phyloP scores from a whole-genome alignment of 305 asterid genomes.

The Fraxinus xanthoxyloides region DNA sequence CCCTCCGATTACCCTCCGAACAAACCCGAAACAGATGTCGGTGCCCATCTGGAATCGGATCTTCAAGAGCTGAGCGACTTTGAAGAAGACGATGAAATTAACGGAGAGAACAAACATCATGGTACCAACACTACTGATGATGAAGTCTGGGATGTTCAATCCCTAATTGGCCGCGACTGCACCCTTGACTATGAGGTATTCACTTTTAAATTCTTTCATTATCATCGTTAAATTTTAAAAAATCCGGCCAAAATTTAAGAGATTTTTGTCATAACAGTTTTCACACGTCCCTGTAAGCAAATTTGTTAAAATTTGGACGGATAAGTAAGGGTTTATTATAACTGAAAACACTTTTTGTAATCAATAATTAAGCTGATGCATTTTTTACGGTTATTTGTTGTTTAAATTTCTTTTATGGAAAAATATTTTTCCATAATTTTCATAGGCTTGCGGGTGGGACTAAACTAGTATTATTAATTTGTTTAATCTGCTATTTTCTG shows the following conservation, averaged over 20 bases:
- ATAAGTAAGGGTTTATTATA: background rate
- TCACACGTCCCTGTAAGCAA: background rate
- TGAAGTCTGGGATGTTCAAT: conserved; percentile 49
- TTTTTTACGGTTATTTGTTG: background rate
- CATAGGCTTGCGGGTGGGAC: background rate
- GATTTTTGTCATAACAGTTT: background rate
- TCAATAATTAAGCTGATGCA: background rate
- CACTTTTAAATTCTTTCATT: background rate
- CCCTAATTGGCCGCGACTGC: conserved; percentile 79
- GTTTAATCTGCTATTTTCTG: background rate
- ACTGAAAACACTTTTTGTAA: background rate
- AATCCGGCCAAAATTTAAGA: background rate
- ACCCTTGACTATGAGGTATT: conserved; percentile 80
- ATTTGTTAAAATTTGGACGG: background rate
- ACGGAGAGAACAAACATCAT: conserved; percentile 26
- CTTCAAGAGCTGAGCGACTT: conserved; percentile 32
- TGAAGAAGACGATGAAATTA: conserved; percentile 32
- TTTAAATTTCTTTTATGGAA: background rate
- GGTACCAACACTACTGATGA: conserved; percentile 29
- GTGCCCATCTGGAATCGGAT: conserved; percentile 26
- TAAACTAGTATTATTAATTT: background rate
- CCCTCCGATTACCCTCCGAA: conserved; percentile 18
- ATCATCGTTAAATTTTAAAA: background rate
- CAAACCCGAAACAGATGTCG: background rate
- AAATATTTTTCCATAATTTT: background rate